These are phyloP conservation scores for Epithemia pelagica DNA, from an alignment of 108 stramenopile genomes.

Conservation along the genomic window DNA sequence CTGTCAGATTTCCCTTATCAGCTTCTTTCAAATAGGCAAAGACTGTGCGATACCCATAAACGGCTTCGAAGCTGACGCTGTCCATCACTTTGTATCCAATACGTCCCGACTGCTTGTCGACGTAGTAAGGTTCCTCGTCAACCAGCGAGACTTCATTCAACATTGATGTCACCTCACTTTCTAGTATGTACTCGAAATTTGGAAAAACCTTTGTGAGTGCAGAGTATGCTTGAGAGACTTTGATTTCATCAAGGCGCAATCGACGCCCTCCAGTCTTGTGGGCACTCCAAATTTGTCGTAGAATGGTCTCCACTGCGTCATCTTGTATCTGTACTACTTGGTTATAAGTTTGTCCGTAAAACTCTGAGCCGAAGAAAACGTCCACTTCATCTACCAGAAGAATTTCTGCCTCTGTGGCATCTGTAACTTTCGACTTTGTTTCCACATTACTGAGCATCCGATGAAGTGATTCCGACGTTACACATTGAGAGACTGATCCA, in stretches of 20 bases:
- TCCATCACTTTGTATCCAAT: constrained; percentile 68
- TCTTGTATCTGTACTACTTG: background rate
- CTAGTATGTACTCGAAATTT: constrained; percentile 33
- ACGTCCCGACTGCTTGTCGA: constrained; percentile 29
- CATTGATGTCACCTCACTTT: constrained; percentile 54
- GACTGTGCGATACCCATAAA: background rate
- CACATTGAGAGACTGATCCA: no score
- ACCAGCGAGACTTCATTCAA: constrained; percentile 41
- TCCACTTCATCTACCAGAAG: constrained; percentile 15
- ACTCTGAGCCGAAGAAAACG: constrained; percentile 9
- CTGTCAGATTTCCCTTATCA: constrained; percentile 4
- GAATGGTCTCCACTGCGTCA: background rate
- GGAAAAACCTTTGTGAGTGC: constrained; percentile 28
- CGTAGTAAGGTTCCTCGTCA: constrained; percentile 41
- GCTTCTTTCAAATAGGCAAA: constrained; percentile 11
- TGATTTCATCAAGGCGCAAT: constrained; percentile 31
- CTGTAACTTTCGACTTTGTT: background rate
- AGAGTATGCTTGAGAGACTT: constrained; percentile 31
- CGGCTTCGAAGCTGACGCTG: background rate
- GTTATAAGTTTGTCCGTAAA: constrained; percentile 9
- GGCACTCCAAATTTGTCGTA: background rate
- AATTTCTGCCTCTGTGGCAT: background rate
- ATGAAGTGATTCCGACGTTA: no score
- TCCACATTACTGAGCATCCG: no score
- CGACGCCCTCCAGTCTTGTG: constrained; percentile 9